A percentile compares a stretch with the other conserved stretches of the same genome.
Evolutionary conservation across 331 rosid genomes (phyloP).

Genomic region (Quercus phellos): DNA sequence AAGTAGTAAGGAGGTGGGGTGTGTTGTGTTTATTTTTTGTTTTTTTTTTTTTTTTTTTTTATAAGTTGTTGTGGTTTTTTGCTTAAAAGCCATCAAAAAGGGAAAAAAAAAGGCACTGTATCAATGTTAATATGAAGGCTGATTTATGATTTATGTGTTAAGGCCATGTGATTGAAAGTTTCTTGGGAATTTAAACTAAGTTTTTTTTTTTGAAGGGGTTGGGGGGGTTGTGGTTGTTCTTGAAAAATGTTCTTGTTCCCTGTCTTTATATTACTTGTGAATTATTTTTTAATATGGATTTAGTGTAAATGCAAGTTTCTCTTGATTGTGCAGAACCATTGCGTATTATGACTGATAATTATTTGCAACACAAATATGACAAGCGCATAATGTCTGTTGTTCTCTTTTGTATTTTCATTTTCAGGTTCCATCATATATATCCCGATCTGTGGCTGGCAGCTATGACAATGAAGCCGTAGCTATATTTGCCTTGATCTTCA

Average conservation of each 20-base stretch:
- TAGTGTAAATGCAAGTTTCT: background rate
- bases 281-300: background rate
- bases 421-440: constrained; percentile 95
- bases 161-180: background rate
- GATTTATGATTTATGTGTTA: background rate
- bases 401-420: constrained; percentile 19
- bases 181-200: background rate
- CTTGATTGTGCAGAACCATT: background rate
- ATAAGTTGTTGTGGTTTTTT: background rate
- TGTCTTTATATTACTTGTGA: background rate
- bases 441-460: constrained; percentile 99
- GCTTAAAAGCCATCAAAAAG: background rate
- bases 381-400: constrained; percentile 4
- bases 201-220: background rate
- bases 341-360: background rate
- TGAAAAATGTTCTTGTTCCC: background rate
- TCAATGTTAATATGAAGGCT: no score
- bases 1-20: background rate
- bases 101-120: background rate
- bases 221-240: background rate
- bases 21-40: background rate
- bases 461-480: constrained; percentile 99
- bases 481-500: constrained; percentile 92
- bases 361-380: background rate
- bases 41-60: no score